Conservation (phyloP, 2,329 filamentous ascomycete genomes). For the Volutella citrinella region DNA sequence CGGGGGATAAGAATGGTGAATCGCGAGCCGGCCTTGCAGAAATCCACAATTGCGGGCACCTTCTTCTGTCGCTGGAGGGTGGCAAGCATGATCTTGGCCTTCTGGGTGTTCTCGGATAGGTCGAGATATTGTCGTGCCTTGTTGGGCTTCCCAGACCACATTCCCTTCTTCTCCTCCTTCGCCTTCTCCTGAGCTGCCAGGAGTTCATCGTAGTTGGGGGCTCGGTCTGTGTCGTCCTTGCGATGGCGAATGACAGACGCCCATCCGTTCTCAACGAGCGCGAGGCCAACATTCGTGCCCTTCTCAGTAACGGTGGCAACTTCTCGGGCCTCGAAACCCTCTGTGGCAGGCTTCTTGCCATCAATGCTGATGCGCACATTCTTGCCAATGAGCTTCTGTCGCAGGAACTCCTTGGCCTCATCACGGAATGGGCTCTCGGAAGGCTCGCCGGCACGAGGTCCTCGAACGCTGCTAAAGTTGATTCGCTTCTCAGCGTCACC, state of each 20-base stretch:
- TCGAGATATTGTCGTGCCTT: constrained; percentile 82
- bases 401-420: constrained; percentile 93
- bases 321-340: constrained; percentile 91
- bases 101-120: constrained; percentile 88
- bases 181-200: constrained; percentile 77
- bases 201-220: constrained; percentile 89
- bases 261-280: constrained; percentile 89
- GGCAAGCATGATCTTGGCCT: constrained; percentile 90
- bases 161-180: constrained; percentile 85
- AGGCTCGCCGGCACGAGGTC: constrained; percentile 84
- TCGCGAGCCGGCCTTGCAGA: constrained; percentile 93
- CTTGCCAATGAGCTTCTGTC: constrained; percentile 94
- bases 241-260: constrained; percentile 92
- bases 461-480: constrained; percentile 87
- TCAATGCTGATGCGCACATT: constrained; percentile 87
- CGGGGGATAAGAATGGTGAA: constrained; percentile 91
- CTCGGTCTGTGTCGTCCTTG: constrained; percentile 90
- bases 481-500: constrained; percentile 82
- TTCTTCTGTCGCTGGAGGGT: constrained; percentile 87
- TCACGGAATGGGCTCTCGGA: constrained; percentile 85
- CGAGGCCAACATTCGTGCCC: constrained; percentile 81
- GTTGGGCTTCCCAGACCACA: constrained; percentile 89
- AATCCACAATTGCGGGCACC: constrained; percentile 91
- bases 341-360: constrained; percentile 82
- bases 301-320: constrained; percentile 84